Evolutionary conservation across 306 rosid species (phyloP), one percentile per base, ranked within the genome.

Genomic region (Datisca glomerata): DNA sequence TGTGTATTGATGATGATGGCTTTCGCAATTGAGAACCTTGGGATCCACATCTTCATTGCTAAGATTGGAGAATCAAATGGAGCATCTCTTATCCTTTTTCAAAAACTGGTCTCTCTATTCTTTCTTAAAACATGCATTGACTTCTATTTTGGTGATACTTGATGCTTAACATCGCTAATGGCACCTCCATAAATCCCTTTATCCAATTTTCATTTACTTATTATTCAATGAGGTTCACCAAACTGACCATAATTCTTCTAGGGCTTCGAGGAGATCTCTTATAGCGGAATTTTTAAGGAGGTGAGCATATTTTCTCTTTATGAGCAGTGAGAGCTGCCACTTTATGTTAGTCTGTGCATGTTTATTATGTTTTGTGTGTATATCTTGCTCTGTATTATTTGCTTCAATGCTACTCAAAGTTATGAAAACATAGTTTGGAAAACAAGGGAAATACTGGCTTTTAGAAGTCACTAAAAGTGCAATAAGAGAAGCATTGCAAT

Each of bases 31-130:
- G 67, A 68, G 65, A 75, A 64, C 33, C 57, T 83, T 36, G 91
- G 70, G 28, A 80, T 84, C 65, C 80, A 49, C 18, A 33, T 18
- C 49, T 80, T 89, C 63, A 76, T 20, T 8, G 86, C 63, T 24
- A 89, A 83, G 77, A 84, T 89, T 55, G 95, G 93, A 19, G 91
- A 89, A 32, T 75, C 79, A 16, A 89, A 89, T 66, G 76, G 53
- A 49, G 65, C 80, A n/a, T 89, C 95, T 40, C 71, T 83, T 60
- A 69, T 43, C 40, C 18, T 89, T 80, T 89, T 83, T 66, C 52
- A 37, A 47, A 89, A 80, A 70, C 41, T 89, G 93, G 97, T 87
- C 41, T 56, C 60, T 60, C 43, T 50, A 55, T 21, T 46, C 42
- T 45, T 17, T 16, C 49, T 38, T 19, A 47, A 28, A 48, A 16